Evolutionary conservation across 2,329 filamentous ascomycete species (phyloP).

Genomic region (Ophiosphaerella korrae): DNA sequence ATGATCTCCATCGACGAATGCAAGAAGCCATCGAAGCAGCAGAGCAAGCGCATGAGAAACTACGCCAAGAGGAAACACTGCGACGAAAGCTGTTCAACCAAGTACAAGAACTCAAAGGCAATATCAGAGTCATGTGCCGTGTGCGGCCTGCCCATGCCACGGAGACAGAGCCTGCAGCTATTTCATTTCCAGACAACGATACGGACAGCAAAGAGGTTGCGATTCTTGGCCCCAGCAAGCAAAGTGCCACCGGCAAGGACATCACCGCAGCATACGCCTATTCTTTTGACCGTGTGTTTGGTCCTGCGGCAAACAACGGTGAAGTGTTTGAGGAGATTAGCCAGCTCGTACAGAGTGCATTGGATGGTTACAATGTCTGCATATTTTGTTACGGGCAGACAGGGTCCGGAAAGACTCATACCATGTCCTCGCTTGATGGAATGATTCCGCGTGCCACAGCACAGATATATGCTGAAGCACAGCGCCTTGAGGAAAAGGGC

Average conservation of each 20-base stretch:
- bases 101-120: slow-evolving; percentile 96
- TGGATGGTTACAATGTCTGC: slow-evolving; percentile 98
- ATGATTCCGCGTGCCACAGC: slow-evolving; percentile 94
- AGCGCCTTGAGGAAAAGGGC: slow-evolving; percentile 82
- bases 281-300: slow-evolving; percentile 91
- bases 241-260: slow-evolving; percentile 76
- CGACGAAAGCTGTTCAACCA: slow-evolving; percentile 94
- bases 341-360: slow-evolving; percentile 91
- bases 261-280: slow-evolving; percentile 82
- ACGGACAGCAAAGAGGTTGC: slow-evolving; percentile 88
- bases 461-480: slow-evolving; percentile 91
- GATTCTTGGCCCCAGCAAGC: slow-evolving; percentile 81
- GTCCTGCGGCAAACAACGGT: slow-evolving; percentile 74
- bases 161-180: slow-evolving; percentile 69
- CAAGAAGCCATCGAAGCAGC: slow-evolving; percentile 75
- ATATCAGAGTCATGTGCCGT: slow-evolving; percentile 97
- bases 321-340: slow-evolving; percentile 96
- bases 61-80: slow-evolving; percentile 89
- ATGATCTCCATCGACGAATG: slow-evolving; percentile 78
- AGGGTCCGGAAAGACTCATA: slow-evolving; percentile 93
- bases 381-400: slow-evolving; percentile 99
- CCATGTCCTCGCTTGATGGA: slow-evolving; percentile 93
- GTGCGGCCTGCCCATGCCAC: slow-evolving; percentile 74
- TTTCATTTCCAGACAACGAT: slow-evolving; percentile 77
- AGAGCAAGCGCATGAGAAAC: slow-evolving; percentile 74